Percentiles rank a stretch among this genome's conserved stretches.
Evolutionary conservation across 352 stramenopile genomes (phyloP).

Genomic region (Globisporangium nodosum): DNA sequence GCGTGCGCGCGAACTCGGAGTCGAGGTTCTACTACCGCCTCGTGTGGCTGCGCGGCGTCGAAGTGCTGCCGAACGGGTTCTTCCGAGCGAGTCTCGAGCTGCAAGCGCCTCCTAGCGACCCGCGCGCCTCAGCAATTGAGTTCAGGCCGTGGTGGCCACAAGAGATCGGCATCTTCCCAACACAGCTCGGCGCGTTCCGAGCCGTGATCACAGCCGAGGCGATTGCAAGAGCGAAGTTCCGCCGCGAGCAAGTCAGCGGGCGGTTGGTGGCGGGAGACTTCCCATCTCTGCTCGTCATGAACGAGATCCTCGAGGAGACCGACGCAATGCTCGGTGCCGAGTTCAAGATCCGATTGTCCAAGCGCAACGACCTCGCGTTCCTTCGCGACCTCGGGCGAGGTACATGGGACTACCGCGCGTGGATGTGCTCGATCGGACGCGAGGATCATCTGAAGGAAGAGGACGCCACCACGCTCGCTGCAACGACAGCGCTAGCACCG

Average conservation of each 20-base stretch:
- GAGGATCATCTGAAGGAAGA: conserved; percentile 41
- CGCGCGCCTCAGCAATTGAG: no score
- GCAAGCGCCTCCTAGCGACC: conserved; percentile 11
- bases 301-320: conserved; percentile 46
- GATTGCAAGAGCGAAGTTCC: conserved; percentile 43
- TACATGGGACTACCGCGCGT: conserved; percentile 34
- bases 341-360: conserved; percentile 33
- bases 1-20: conserved; percentile 12
- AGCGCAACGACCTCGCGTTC: conserved; percentile 34
- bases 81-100: conserved; percentile 50
- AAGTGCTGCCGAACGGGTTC: conserved; percentile 57
- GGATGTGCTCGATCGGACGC: conserved; percentile 40
- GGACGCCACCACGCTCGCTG: conserved; percentile 21
- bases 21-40: conserved; percentile 44
- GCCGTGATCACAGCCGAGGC: conserved; percentile 51
- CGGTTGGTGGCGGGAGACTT: conserved; percentile 27
- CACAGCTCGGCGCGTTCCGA: conserved; percentile 46
- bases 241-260: conserved; percentile 32
- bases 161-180: conserved; percentile 48
- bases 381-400: conserved; percentile 26
- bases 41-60: conserved; percentile 61
- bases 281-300: conserved; percentile 29
- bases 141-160: conserved; percentile 27
- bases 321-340: conserved; percentile 31
- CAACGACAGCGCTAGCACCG: background rate